Evolutionary conservation across 2,329 filamentous ascomycete genomes (phyloP).

Genomic region (Monilinia polystroma): DNA sequence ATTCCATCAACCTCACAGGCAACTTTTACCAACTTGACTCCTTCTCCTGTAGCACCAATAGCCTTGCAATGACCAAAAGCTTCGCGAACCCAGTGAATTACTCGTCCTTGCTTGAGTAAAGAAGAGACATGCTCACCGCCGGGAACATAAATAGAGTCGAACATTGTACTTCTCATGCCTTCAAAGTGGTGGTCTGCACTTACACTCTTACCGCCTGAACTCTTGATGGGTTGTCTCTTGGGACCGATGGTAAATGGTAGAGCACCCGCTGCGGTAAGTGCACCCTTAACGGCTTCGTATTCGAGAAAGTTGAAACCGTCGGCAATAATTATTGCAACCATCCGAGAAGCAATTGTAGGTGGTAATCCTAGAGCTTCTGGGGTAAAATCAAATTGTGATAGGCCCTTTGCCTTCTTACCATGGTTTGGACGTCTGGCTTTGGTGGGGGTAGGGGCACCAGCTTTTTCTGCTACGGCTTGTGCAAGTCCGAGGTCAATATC

Average conservation of each 20-base stretch:
- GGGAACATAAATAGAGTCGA: conserved; percentile 76
- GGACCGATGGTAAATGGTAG: conserved; percentile 72
- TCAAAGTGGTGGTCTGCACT: conserved; percentile 76
- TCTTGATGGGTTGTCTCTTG: conserved; percentile 60
- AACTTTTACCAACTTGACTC: conserved; percentile 59
- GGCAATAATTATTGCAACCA: conserved; percentile 72
- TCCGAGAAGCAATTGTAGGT: conserved; percentile 68
- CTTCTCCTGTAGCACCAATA: conserved; percentile 74
- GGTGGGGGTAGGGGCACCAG: conserved; percentile 61
- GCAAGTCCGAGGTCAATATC: conserved; percentile 73
- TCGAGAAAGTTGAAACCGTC: conserved; percentile 71
- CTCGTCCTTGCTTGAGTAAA: conserved; percentile 67
- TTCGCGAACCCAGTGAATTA: conserved; percentile 74
- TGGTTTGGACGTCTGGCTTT: conserved; percentile 57
- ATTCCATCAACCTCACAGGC: conserved; percentile 48
- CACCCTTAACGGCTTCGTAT: conserved; percentile 64
- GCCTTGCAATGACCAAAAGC: conserved; percentile 80
- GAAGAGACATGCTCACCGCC: conserved; percentile 65
- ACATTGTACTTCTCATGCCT: conserved; percentile 76
- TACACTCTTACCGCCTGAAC: conserved; percentile 47
- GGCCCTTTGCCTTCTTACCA: conserved; percentile 63
- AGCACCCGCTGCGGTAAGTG: conserved; percentile 60
- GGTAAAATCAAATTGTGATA: conserved; percentile 68
- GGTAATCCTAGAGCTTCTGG: conserved; percentile 48
- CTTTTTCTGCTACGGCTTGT: conserved; percentile 65